Evolutionary conservation across 1,139 yeast species (phyloP).

Genomic region (Diutina siamensis): DNA sequence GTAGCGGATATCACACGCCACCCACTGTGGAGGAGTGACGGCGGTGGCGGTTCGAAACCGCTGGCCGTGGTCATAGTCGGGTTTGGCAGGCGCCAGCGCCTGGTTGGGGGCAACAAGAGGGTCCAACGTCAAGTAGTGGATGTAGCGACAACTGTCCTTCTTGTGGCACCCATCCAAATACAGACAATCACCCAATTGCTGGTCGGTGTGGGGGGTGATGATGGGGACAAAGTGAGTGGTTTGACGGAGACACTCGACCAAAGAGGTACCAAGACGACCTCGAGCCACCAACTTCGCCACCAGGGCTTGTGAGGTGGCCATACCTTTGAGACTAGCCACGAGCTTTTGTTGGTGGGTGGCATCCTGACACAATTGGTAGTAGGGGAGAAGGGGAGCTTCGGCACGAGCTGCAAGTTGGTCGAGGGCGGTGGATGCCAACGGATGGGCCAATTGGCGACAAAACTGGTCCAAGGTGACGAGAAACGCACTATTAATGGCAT

Average conservation of each 20-base stretch:
- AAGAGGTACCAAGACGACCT: no score
- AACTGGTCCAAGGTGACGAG: not conserved
- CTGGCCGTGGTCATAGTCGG: not conserved
- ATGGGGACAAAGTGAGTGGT: slow-evolving; percentile 58
- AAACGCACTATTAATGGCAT: not conserved
- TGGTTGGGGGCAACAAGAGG: no score
- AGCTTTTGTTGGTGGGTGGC: slow-evolving; percentile 30
- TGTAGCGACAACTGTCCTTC: slow-evolving; percentile 64
- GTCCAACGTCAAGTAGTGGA: slow-evolving; percentile 61
- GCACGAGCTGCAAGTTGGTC: slow-evolving; percentile 13
- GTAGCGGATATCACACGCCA: slow-evolving; percentile 67
- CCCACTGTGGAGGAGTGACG: slow-evolving; percentile 64
- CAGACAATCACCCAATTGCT: slow-evolving; percentile 79
- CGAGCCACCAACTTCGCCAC: slow-evolving; percentile 10
- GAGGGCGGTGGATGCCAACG: not conserved
- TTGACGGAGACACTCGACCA: slow-evolving; percentile 28
- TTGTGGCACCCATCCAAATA: slow-evolving; percentile 91
- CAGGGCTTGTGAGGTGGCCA: not conserved
- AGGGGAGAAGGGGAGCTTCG: slow-evolving; percentile 29
- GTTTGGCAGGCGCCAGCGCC: no score
- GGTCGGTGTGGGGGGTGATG: slow-evolving; percentile 44
- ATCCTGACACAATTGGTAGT: slow-evolving; percentile 42
- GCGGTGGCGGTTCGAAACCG: slow-evolving; percentile 10
- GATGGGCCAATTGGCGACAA: not conserved
- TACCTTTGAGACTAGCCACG: not conserved